phyloP scores from a whole-genome alignment of 2,329 filamentous ascomycete genomes.

The Biscogniauxia sp. region DNA sequence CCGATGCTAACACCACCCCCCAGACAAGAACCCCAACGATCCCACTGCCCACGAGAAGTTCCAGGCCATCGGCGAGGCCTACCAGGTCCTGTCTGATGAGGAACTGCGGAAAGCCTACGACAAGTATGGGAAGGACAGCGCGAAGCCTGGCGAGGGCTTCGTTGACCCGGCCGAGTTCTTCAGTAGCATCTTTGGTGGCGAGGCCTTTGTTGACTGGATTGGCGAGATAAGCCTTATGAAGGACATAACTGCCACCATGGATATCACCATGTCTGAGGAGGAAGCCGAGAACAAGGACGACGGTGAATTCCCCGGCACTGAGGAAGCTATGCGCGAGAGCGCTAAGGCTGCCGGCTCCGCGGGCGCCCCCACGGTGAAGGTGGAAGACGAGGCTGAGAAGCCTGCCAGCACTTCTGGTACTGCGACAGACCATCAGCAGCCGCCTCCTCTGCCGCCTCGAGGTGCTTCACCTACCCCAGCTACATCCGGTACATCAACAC shows the following conservation, averaged over 20 bases:
- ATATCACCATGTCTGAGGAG: conserved; percentile 83
- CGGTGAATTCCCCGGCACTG: conserved; percentile 55
- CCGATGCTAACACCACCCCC: conserved; percentile 12
- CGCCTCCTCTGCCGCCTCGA: conserved; percentile 30
- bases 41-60: conserved; percentile 92
- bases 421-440: conserved; percentile 16
- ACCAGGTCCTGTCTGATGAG: conserved; percentile 80
- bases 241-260: conserved; percentile 96
- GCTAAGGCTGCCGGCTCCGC: conserved; percentile 36
- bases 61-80: conserved; percentile 76
- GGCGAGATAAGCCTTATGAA: conserved; percentile 99
- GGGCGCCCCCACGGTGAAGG: conserved; percentile 22
- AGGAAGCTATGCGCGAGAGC: conserved; percentile 56
- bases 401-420: conserved; percentile 30
- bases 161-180: conserved; percentile 98
- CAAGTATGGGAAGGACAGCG: conserved; percentile 93
- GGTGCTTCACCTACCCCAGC: conserved; percentile 40
- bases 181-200: conserved; percentile 95
- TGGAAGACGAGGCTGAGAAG: conserved; percentile 31
- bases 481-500: conserved; percentile 39
- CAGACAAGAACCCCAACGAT: conserved; percentile 97
- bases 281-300: conserved; percentile 57
- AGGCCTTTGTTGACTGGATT: conserved; percentile 94
- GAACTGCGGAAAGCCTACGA: conserved; percentile 91
- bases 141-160: conserved; percentile 87